A percentile compares a stretch with the other conserved stretches of the same genome.
Conservation (phyloP, 257 asterid genomes). For the Schizonepeta tenuifolia region DNA sequence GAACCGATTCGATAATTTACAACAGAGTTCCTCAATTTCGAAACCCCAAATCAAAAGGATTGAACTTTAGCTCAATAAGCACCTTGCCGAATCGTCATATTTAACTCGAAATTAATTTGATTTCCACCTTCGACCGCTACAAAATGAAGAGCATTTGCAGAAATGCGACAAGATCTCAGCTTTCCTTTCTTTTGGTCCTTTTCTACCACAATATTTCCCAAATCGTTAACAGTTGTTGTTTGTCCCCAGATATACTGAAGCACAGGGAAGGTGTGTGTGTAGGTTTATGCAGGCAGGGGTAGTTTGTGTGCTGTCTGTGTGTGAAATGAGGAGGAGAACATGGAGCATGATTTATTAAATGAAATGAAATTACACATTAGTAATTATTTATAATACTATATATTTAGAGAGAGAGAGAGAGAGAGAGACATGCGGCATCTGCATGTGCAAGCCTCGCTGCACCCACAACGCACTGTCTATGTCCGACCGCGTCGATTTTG, state of each 20-base stretch:
- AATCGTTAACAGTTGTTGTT: slow-evolving; percentile 25
- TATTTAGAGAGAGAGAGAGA: slow-evolving; percentile 20
- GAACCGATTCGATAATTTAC: slow-evolving; percentile 34
- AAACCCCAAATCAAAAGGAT: slow-evolving; percentile 24
- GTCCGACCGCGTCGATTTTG: neutral
- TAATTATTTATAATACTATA: neutral
- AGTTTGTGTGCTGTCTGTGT: slow-evolving; percentile 21
- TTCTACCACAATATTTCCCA: neutral
- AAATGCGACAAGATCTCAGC: slow-evolving; percentile 44
- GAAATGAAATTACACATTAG: neutral
- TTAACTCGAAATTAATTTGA: slow-evolving; percentile 29
- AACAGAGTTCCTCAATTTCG: slow-evolving; percentile 22
- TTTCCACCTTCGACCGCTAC: slow-evolving; percentile 38
- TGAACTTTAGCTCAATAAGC: slow-evolving; percentile 28
- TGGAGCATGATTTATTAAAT: slow-evolving; percentile 10
- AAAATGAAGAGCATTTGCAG: slow-evolving; percentile 45
- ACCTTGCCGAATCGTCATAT: slow-evolving; percentile 19
- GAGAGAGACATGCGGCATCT: slow-evolving; percentile 23
- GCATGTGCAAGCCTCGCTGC: slow-evolving; percentile 22
- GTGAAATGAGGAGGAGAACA: slow-evolving; percentile 27
- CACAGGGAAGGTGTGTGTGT: slow-evolving; percentile 12
- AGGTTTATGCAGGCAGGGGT: too few species aligned
- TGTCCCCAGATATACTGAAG: slow-evolving; percentile 6
- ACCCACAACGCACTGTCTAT: slow-evolving; percentile 12
- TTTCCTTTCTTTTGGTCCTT: slow-evolving; percentile 2